Conservation (phyloP, 2,329 filamentous ascomycete species). For the Aspergillus pseudoglaucus region DNA sequence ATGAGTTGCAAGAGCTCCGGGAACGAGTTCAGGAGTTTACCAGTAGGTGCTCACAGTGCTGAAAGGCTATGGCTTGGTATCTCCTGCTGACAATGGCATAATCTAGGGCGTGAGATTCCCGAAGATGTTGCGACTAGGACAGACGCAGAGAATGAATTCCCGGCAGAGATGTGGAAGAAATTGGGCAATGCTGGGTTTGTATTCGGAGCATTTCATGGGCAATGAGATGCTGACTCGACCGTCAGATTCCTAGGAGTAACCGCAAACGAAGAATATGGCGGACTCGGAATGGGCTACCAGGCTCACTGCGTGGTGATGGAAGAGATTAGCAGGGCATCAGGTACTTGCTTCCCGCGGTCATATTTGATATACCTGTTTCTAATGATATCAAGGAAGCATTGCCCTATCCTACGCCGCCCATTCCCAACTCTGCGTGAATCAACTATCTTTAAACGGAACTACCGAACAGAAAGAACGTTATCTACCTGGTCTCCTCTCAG, state of each 20-base stretch:
- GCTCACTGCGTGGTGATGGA: constrained; percentile 95
- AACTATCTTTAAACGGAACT: constrained; percentile 83
- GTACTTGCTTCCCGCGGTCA: constrained; percentile 26
- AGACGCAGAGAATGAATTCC: constrained; percentile 84
- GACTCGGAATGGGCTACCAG: constrained; percentile 88
- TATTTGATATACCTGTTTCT: background rate
- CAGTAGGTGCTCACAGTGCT: constrained; percentile 28
- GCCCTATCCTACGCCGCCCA: constrained; percentile 92
- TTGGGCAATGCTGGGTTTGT: constrained; percentile 70
- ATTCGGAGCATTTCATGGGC: accelerated
- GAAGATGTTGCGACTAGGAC: constrained; percentile 74
- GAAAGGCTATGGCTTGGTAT: background rate
- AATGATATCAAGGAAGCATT: constrained; percentile 28
- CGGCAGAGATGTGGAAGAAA: constrained; percentile 86
- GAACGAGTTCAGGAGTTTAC: constrained; percentile 85
- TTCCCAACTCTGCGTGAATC: constrained; percentile 93
- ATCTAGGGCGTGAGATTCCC: constrained; percentile 68
- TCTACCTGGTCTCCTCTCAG: constrained; percentile 73
- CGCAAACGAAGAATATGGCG: constrained; percentile 85
- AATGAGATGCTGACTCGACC: background rate
- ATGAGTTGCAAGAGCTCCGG: constrained; percentile 73
- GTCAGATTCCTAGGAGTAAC: constrained; percentile 78
- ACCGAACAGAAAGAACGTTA: constrained; percentile 71
- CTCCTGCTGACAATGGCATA: constrained; percentile 3
- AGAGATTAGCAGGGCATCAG: constrained; percentile 82